Percentiles rank a stretch among this genome's conserved stretches.
Conservation (phyloP, 176 grass and related monocot genomes). For the Tuctoria greenei region DNA sequence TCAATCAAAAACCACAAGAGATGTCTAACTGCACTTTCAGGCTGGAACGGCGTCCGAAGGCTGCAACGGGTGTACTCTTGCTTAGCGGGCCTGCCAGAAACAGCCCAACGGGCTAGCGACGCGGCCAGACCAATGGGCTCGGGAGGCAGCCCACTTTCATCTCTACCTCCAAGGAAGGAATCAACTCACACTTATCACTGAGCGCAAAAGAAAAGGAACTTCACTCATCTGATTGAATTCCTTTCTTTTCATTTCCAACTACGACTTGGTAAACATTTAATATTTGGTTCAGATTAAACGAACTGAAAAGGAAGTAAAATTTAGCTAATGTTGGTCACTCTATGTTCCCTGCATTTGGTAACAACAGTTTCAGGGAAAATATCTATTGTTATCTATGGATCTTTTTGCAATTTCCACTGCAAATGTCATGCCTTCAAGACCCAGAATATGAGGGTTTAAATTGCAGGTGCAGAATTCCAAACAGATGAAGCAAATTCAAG, state of each 20-base stretch:
- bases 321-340: background rate
- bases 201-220: background rate
- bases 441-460: background rate
- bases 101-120: too few species aligned
- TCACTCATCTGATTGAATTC: background rate
- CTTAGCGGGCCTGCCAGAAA: too few species aligned
- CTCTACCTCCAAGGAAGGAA: too few species aligned
- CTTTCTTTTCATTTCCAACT: background rate
- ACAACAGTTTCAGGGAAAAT: background rate
- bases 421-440: background rate
- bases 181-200: background rate
- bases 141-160: too few species aligned
- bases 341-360: background rate
- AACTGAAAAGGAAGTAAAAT: background rate
- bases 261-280: background rate
- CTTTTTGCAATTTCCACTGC: background rate
- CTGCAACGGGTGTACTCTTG: too few species aligned
- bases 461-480: background rate
- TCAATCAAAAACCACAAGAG: too few species aligned
- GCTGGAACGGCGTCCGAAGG: too few species aligned
- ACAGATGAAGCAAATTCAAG: background rate
- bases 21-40: too few species aligned
- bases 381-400: background rate
- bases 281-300: background rate
- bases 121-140: too few species aligned